Percentiles rank a stretch among this genome's conserved stretches.
phyloP scores from a whole-genome alignment of 257 asterid genomes.

The Penstemon barbatus region DNA sequence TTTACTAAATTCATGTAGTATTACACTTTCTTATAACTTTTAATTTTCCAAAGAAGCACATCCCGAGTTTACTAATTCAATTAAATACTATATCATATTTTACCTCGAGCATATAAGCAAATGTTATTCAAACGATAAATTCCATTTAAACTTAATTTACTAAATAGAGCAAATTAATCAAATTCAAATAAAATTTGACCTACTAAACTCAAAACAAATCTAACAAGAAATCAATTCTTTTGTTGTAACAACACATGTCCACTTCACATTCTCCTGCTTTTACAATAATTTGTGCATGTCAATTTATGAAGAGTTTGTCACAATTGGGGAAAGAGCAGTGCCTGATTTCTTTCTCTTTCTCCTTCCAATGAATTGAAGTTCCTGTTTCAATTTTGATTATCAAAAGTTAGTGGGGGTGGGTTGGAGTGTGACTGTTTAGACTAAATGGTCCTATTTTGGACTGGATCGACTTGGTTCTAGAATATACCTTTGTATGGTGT shows the following conservation, averaged over 20 bases:
- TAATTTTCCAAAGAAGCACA: too few relatives aligned
- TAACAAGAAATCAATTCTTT: neutral
- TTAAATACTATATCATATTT: too few relatives aligned
- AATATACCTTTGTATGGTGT: too few relatives aligned
- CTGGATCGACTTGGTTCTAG: neutral
- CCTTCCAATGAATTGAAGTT: constrained; percentile 8
- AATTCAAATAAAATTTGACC: too few relatives aligned
- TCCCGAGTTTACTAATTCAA: too few relatives aligned
- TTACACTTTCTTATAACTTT: too few relatives aligned
- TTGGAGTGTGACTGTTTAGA: constrained; percentile 28
- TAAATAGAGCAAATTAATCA: too few relatives aligned
- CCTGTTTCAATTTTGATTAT: constrained; percentile 5
- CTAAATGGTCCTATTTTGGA: constrained; percentile 25
- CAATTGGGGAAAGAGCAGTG: constrained; percentile 11
- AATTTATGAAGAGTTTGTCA: constrained; percentile 12
- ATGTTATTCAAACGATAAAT: too few relatives aligned
- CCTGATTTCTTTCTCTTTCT: neutral
- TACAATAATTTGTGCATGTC: constrained; percentile 19
- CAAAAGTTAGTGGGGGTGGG: constrained; percentile 27
- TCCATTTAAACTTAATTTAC: too few relatives aligned
- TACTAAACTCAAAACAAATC: too few relatives aligned
- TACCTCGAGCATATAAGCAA: too few relatives aligned
- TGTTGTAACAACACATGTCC: constrained; percentile 19
- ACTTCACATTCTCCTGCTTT: neutral
- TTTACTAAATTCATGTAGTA: too few relatives aligned